These are phyloP conservation scores for Aspergillus panamensis DNA, from an alignment of 495 filamentous ascomycete species.

Conservation along the genomic window DNA sequence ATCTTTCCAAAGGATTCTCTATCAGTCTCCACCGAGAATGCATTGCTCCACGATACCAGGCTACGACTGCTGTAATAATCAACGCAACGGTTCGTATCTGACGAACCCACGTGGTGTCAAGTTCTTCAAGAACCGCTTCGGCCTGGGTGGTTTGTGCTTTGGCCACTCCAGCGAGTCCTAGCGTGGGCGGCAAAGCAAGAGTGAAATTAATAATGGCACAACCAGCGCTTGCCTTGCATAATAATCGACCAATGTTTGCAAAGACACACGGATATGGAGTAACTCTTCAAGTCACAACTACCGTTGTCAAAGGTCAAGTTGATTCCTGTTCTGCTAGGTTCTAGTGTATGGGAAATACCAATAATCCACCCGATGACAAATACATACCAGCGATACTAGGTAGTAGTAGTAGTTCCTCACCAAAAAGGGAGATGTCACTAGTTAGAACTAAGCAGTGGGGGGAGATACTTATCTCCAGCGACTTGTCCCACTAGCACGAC, in stretches of 20 bases:
- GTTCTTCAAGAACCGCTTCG: constrained; percentile 18
- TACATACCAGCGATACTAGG: background rate
- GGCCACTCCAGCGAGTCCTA: constrained; percentile 1
- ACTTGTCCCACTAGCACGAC: background rate
- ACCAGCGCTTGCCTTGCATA: too few species aligned
- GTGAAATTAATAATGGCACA: too few species aligned
- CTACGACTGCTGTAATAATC: too few species aligned
- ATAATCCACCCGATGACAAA: constrained; percentile 8
- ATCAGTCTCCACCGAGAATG: background rate
- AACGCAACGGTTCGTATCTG: constrained; percentile 23
- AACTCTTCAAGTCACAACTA: background rate
- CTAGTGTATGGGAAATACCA: background rate
- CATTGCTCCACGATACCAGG: background rate
- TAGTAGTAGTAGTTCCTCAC: background rate
- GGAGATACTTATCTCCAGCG: background rate
- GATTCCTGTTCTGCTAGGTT: background rate
- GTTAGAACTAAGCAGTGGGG: background rate
- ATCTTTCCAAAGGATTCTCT: background rate
- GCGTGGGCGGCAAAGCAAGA: background rate
- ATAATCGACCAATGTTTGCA: too few species aligned
- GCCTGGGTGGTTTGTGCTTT: constrained; percentile 21
- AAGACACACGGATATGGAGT: background rate
- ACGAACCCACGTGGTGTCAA: constrained; percentile 24
- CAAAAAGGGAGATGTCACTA: background rate
- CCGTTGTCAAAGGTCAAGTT: background rate